Evolutionary conservation across 1,284 basidiomycete species (phyloP).

Genomic region (Ceratobasidium sp.): DNA sequence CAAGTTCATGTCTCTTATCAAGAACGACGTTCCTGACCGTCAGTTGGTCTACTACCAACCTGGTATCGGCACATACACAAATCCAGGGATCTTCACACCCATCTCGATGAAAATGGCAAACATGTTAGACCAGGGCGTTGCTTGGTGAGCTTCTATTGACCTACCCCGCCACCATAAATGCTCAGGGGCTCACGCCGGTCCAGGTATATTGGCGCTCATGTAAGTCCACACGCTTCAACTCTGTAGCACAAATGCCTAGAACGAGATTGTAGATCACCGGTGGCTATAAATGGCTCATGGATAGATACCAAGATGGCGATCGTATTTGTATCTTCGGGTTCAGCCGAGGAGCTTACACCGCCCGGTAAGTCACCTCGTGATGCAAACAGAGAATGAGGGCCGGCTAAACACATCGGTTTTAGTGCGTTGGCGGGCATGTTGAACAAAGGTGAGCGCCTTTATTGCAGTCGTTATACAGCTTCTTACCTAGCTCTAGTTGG

Average conservation of each 20-base stretch:
- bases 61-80: slow-evolving; percentile 42
- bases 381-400: background rate
- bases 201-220: slow-evolving; percentile 17
- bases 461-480: too few relatives aligned
- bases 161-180: background rate
- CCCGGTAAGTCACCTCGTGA: slow-evolving; percentile 13
- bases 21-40: slow-evolving; percentile 18
- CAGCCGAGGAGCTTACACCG: slow-evolving; percentile 41
- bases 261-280: slow-evolving; percentile 35
- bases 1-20: slow-evolving; percentile 31
- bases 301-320: slow-evolving; percentile 40
- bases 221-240: background rate
- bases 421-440: slow-evolving; percentile 30
- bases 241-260: background rate
- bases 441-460: slow-evolving; percentile 5
- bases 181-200: background rate
- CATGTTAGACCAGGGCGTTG: slow-evolving; percentile 34
- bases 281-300: slow-evolving; percentile 43
- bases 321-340: slow-evolving; percentile 42
- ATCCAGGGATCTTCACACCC: slow-evolving; percentile 36
- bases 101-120: slow-evolving; percentile 38
- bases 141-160: slow-evolving; percentile 33
- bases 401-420: background rate
- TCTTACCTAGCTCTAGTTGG: slow-evolving; percentile 13
- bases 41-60: slow-evolving; percentile 36